Evolutionary conservation across 2,329 filamentous ascomycete genomes (phyloP).

Genomic region (Fusarium newnesense): DNA sequence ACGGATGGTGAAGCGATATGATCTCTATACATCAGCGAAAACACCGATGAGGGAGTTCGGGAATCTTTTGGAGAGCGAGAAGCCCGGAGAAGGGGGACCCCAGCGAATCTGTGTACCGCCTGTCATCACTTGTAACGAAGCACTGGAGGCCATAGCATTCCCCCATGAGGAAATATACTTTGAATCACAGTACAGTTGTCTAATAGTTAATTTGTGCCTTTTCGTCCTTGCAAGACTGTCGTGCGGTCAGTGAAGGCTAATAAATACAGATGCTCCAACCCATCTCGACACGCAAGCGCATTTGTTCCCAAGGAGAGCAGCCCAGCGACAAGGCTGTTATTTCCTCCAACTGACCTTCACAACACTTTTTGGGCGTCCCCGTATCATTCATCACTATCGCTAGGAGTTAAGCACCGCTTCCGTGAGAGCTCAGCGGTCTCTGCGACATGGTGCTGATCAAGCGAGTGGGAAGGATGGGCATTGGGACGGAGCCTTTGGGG

Average conservation of each 20-base stretch:
- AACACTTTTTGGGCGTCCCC: background rate
- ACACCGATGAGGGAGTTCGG: accelerated
- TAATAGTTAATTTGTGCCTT: background rate
- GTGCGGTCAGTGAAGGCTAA: background rate
- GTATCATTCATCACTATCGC: too few species aligned
- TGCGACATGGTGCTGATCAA: too few species aligned
- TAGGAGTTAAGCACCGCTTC: too few species aligned
- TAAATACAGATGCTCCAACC: background rate
- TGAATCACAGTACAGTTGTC: background rate
- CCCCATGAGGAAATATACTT: background rate
- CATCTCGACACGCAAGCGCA: background rate
- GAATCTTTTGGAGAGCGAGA: background rate
- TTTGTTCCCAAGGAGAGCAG: background rate
- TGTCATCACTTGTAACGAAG: background rate
- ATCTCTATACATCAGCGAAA: accelerated
- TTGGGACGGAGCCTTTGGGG: too few species aligned
- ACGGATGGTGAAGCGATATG: too few species aligned
- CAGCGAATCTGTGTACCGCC: background rate
- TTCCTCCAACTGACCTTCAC: background rate
- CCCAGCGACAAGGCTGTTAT: background rate
- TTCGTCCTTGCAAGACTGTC: too few species aligned
- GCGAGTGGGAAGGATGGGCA: background rate
- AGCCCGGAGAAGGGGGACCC: background rate
- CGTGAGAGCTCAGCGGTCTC: too few species aligned
- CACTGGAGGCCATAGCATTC: background rate